Percentiles rank a stretch among this genome's conserved stretches.
These are phyloP conservation scores for Botrytis fragariae DNA, from an alignment of 2,329 filamentous ascomycete species.

Conservation along the genomic window DNA sequence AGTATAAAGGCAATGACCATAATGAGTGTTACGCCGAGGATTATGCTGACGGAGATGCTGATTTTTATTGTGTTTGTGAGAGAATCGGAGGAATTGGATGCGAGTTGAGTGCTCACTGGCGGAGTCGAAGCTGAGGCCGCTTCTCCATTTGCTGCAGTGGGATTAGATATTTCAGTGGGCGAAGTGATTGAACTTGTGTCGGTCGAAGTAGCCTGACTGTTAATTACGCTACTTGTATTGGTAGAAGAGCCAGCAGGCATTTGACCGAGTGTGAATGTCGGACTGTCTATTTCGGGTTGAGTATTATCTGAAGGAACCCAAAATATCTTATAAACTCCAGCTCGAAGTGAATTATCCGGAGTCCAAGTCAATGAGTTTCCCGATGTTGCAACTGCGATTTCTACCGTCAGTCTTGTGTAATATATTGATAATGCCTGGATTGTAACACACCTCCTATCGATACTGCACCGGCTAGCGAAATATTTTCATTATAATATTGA, in stretches of 20 bases:
- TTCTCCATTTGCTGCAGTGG: neutral
- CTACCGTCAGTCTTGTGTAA: neutral
- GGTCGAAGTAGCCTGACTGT: neutral
- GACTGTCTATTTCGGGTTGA: neutral
- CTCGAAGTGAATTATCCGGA: neutral
- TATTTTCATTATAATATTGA: neutral
- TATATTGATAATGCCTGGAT: no score
- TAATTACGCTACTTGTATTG: neutral
- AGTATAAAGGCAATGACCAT: neutral
- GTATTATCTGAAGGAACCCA: neutral
- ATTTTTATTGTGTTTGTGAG: neutral
- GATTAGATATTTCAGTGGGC: no score
- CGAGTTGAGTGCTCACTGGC: neutral
- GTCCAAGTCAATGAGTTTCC: neutral
- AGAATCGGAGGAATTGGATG: neutral
- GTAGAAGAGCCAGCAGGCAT: neutral
- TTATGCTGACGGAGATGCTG: neutral
- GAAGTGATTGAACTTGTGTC: neutral
- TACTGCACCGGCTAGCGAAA: neutral
- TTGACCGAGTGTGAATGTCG: neutral
- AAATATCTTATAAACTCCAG: neutral
- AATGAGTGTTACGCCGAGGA: neutral
- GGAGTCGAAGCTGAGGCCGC: no score
- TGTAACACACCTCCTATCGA: slow-evolving; percentile 2
- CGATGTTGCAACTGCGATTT: neutral